Percentiles rank a stretch among this genome's conserved stretches.
Conservation (phyloP, 768 basidiomycete genomes). For the Russula lepida region DNA sequence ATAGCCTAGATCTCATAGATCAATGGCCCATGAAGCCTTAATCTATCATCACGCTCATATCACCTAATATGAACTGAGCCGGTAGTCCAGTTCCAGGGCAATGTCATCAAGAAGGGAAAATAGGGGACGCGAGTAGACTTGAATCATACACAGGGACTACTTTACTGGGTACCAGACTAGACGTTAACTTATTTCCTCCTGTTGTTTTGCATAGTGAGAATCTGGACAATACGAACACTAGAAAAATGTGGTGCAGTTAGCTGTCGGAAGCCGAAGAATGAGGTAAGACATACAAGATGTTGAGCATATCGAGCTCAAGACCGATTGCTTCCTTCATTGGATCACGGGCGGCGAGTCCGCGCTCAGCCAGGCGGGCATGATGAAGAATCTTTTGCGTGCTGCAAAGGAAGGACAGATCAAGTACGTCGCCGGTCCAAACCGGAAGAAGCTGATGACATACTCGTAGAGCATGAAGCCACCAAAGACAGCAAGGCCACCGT, state of each 20-base stretch:
- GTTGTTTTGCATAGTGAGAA: constrained; percentile 60
- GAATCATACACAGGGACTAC: background rate
- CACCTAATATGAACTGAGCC: background rate
- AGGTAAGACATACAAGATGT: constrained; percentile 60
- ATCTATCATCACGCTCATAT: background rate
- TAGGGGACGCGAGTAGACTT: background rate
- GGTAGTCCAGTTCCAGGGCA: background rate
- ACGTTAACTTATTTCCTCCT: constrained; percentile 37
- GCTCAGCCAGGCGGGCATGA: constrained; percentile 66
- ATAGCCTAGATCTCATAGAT: constrained; percentile 26
- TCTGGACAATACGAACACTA: constrained; percentile 75
- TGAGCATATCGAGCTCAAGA: constrained; percentile 81
- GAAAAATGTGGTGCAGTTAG: constrained; percentile 12
- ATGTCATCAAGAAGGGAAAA: background rate
- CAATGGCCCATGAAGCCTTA: background rate
- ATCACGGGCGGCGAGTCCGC: constrained; percentile 57
- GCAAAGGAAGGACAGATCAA: background rate
- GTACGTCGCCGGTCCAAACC: background rate
- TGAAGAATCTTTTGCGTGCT: constrained; percentile 82
- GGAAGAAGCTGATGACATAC: constrained; percentile 33
- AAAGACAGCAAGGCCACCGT: constrained; percentile 86
- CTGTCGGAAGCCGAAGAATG: background rate
- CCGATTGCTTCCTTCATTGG: constrained; percentile 71
- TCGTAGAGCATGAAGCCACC: constrained; percentile 82
- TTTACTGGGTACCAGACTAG: background rate